Conservation (phyloP, 257 asterid species). For the Plantago ovata region DNA sequence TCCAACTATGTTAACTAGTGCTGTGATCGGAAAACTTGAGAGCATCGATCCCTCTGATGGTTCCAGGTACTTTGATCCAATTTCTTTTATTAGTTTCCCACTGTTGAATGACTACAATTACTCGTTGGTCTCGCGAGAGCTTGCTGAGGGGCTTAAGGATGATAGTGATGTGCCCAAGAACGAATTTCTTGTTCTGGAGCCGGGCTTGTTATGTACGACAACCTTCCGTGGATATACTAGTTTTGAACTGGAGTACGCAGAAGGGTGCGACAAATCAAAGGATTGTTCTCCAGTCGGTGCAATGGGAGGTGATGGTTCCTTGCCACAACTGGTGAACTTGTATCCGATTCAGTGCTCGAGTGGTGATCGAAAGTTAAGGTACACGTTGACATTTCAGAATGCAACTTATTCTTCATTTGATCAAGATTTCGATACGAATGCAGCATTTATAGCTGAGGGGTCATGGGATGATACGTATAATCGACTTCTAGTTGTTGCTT, state of each 20-base stretch:
- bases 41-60: constrained; percentile 25
- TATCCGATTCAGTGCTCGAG: constrained; percentile 39
- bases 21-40: constrained; percentile 42
- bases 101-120: constrained; percentile 26
- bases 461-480: constrained; percentile 48
- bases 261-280: constrained; percentile 23
- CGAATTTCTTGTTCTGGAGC: constrained; percentile 25
- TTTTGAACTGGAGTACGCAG: constrained; percentile 37
- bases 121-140: constrained; percentile 28
- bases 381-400: constrained; percentile 25
- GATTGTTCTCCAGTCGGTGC: constrained; percentile 30
- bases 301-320: constrained; percentile 12
- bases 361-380: constrained; percentile 33
- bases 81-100: constrained; percentile 39
- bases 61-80: constrained; percentile 39
- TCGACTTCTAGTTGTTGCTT: constrained; percentile 43
- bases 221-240: background rate
- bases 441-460: constrained; percentile 54
- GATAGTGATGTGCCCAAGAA: constrained; percentile 14
- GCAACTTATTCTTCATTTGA: background rate
- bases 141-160: background rate
- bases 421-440: constrained; percentile 18
- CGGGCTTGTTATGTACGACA: constrained; percentile 29
- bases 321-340: constrained; percentile 32
- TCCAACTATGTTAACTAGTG: constrained; percentile 30